phyloP scores from a whole-genome alignment of 306 rosid species.

The Elaeagnus macrophylla region DNA sequence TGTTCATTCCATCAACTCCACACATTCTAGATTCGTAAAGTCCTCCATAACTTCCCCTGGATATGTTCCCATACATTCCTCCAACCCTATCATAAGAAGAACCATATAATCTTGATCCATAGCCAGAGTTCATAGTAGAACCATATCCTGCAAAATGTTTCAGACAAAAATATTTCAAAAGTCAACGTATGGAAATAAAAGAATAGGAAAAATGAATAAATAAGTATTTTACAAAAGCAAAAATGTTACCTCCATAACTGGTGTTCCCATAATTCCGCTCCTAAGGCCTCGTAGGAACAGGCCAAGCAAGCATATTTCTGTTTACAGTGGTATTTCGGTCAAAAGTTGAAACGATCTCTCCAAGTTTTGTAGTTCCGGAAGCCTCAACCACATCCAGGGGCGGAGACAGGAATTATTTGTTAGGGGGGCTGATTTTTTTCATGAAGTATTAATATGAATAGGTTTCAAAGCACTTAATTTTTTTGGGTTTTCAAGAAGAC shows the following conservation, averaged over 20 bases:
- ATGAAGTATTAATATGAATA: too few relatives aligned
- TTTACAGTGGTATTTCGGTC: slow-evolving; percentile 36
- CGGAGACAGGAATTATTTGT: too few relatives aligned
- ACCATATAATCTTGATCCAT: slow-evolving; percentile 58
- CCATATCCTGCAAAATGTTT: too few relatives aligned
- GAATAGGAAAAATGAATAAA: too few relatives aligned
- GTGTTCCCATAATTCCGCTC: slow-evolving; percentile 64
- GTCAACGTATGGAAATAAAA: too few relatives aligned
- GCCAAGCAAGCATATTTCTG: slow-evolving; percentile 53
- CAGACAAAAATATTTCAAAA: too few relatives aligned
- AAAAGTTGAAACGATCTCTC: slow-evolving; percentile 72
- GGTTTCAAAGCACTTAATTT: too few relatives aligned
- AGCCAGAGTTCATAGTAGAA: slow-evolving; percentile 55
- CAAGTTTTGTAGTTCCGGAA: slow-evolving; percentile 90
- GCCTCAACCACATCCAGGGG: slow-evolving; percentile 99
- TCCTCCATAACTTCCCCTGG: slow-evolving; percentile 63
- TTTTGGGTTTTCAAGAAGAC: too few relatives aligned
- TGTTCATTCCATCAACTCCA: slow-evolving; percentile 90
- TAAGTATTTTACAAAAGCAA: too few relatives aligned
- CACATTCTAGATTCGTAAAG: slow-evolving; percentile 78
- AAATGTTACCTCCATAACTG: slow-evolving; percentile 63
- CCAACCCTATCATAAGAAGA: slow-evolving; percentile 42
- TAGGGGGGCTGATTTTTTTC: too few relatives aligned
- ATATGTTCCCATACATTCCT: slow-evolving; percentile 66
- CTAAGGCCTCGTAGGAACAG: slow-evolving; percentile 92